Evolutionary conservation across 148 eudicot genomes (phyloP), one percentile per base, ranked within the genome.

Genomic region (Vaccinium corymbosum): DNA sequence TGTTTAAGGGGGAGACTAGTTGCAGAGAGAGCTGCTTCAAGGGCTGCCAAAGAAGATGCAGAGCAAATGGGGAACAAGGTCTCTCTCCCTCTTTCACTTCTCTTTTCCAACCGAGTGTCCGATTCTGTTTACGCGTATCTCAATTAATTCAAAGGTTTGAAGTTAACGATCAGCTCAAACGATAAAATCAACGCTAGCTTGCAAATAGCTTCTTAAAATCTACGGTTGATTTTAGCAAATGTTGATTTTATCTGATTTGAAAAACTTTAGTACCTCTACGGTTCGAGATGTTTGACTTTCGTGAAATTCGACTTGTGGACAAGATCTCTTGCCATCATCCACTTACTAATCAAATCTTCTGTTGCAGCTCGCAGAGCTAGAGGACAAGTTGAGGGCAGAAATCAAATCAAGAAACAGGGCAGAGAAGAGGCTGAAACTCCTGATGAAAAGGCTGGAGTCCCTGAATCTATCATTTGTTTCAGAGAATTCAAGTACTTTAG

Each of bases 1-100:
- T 90, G 90, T 64, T 84, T 92, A 49, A 92, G 94, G 85, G 94
- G 94, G 46, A 90, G 94, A 87, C 76, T 92, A 83, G 88, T 88
- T 72, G 93, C 94, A 13, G 94, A 92, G 61, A 89, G 93, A 89
- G 89, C 73, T 46, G 90, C 93, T 88, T 92, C 94, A 16, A 89
- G 87, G 76, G 85, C 49, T 86, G 94, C 94, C 14, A 90, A 90
- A 56, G 81, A 86, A 10, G 87, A 89, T 53, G 90, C 87, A 71
- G 86, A 89, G 3, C 78, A 62, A 55, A 74, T 88, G 84, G 88
- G 64, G 64, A 79, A 75, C 77, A 90, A 90, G 92, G 94, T 90
- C 53, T 38, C 71, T 38, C 71, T 42, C 48, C 7, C 64, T 83
- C 16, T 51, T 7, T 50, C 53, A 8, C 13, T 7, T 49, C n/a